Evolutionary conservation across 306 rosid genomes (phyloP), one percentile per base, ranked within the genome.

Genomic region (Fragaria iinumae): DNA sequence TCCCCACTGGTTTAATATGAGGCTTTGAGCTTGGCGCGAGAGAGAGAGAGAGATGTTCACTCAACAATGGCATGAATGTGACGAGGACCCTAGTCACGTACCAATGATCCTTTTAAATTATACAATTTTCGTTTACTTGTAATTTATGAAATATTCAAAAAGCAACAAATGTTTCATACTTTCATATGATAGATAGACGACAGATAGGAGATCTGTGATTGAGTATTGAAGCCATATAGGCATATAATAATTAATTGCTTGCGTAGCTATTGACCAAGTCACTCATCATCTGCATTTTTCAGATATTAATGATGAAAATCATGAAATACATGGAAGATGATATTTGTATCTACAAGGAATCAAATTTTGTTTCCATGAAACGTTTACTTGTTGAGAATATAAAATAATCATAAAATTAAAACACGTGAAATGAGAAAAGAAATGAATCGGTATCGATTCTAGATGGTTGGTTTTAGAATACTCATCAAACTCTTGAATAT

Each of bases 21-120:
- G 11, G 45, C 45, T 8, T 7, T 41, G 45, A 41, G 45, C 11
- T 41, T 41, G 45, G 45, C 45, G 45, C n/a, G n/a, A n/a, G n/a
- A 41, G 0, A 41, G 45, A 41, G 44, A 39, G 52, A 48, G 17
- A 3, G 52, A 6, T 0, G n/a, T 18, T 44, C 12, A 14, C 34
- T 67, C 17, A 63, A 52, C 62, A 53, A 65, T 49, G 83, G 67
- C 72, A 66, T 5, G 56, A 17, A 50, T 77, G 75, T 69, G 75
- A 77, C 49, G 77, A 79, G 25, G n/a, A 73, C 39, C 83, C 55
- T 56, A 45, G 45, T 73, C 74, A 73, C 67, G 8, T 50, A 50
- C 21, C 56, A 17, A 50, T 0, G 23, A 52, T 52, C 57, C 57
- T 52, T 18, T 17, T 17, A 18, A 18, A 5, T 25, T 49, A 38